Evolutionary conservation across 176 grass and related monocot species (phyloP).

Genomic region (Poa pratensis): DNA sequence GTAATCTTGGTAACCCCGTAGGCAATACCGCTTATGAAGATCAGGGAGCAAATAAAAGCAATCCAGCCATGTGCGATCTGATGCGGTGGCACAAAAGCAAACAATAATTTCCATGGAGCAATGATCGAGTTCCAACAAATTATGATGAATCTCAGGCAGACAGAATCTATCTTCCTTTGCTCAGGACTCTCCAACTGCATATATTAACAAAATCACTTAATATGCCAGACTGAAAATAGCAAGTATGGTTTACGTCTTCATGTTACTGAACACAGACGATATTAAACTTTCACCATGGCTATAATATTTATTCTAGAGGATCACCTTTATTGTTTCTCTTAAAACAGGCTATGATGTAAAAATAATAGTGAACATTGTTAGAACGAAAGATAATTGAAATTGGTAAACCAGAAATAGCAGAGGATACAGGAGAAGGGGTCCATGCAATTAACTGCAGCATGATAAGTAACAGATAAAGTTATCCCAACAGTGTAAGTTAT

Average conservation of each 20-base stretch:
- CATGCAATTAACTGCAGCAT: neutral
- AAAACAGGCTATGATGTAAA: neutral
- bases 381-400: neutral
- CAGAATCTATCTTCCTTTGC: slow-evolving; percentile 52
- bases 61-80: slow-evolving; percentile 84
- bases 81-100: slow-evolving; percentile 79
- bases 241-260: neutral
- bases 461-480: neutral
- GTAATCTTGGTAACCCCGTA: slow-evolving; percentile 89
- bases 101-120: slow-evolving; percentile 73
- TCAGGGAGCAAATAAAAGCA: slow-evolving; percentile 71
- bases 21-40: slow-evolving; percentile 86
- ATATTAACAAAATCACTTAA: slow-evolving; percentile 20
- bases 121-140: slow-evolving; percentile 63
- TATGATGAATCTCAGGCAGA: slow-evolving; percentile 37
- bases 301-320: neutral
- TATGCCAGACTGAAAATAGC: neutral
- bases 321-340: neutral
- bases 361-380: neutral
- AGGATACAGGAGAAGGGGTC: neutral
- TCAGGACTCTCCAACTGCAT: slow-evolving; percentile 60
- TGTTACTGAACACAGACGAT: neutral
- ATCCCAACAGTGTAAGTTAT: neutral
- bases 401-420: neutral
- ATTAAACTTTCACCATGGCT: neutral